Conservation (phyloP, 2,329 filamentous ascomycete species). For the Alternaria brassicicola region DNA sequence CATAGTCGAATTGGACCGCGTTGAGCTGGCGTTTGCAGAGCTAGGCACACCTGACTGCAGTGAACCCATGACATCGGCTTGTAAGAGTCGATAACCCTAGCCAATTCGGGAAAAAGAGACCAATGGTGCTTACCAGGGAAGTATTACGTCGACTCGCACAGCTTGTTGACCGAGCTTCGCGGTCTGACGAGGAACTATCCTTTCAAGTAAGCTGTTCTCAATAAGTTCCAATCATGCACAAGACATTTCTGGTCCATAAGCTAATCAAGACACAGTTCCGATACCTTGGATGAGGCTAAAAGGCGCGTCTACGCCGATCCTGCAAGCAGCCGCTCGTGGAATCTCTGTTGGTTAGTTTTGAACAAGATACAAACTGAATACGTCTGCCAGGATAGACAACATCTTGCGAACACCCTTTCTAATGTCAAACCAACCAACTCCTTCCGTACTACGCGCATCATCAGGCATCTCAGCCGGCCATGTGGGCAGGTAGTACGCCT, state of each 20-base stretch:
- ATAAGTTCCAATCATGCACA: neutral
- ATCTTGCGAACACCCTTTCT: neutral
- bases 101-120: neutral
- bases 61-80: slow-evolving; percentile 72
- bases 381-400: slow-evolving; percentile 36
- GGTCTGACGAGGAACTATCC: slow-evolving; percentile 71
- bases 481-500: slow-evolving; percentile 70
- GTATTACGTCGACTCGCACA: slow-evolving; percentile 73
- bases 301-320: slow-evolving; percentile 68
- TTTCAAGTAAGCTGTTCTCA: slow-evolving; percentile 53
- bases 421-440: slow-evolving; percentile 57
- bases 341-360: slow-evolving; percentile 74
- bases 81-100: slow-evolving; percentile 38
- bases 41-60: slow-evolving; percentile 65
- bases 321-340: slow-evolving; percentile 73
- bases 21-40: slow-evolving; percentile 68
- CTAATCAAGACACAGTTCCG: slow-evolving; percentile 52
- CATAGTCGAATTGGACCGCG: slow-evolving; percentile 71
- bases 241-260: neutral
- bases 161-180: slow-evolving; percentile 72
- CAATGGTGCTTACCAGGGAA: slow-evolving; percentile 49
- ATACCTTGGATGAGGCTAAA: slow-evolving; percentile 70
- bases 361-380: slow-evolving; percentile 70
- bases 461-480: slow-evolving; percentile 67
- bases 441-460: slow-evolving; percentile 65